A percentile compares a stretch with the other conserved stretches of the same genome.
phyloP scores from a whole-genome alignment of 2,329 filamentous ascomycete species.

The Claviceps cyperi region DNA sequence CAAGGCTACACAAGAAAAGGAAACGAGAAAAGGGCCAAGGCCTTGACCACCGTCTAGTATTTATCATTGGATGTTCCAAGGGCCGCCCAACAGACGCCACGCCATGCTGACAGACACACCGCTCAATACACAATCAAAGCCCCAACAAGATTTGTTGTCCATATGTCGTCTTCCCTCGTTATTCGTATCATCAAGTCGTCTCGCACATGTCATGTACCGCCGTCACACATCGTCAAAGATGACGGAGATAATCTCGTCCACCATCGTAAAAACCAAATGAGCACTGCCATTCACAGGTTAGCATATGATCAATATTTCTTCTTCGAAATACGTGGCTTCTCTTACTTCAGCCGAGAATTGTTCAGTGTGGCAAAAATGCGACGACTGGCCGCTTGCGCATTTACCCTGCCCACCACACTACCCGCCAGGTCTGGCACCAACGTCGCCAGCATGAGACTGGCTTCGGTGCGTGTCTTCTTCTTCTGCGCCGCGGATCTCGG shows the following conservation, averaged over 20 bases:
- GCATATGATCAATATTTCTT: not conserved
- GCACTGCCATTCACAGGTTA: slow-evolving; percentile 27
- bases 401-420: slow-evolving; percentile 82
- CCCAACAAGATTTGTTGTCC: not conserved
- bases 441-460: slow-evolving; percentile 76
- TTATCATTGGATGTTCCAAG: not conserved
- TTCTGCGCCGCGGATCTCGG: slow-evolving; percentile 59
- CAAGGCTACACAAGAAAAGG: not conserved
- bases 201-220: not conserved
- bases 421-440: slow-evolving; percentile 82
- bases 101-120: slow-evolving; percentile 2
- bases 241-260: slow-evolving; percentile 55
- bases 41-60: not conserved
- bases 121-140: not conserved
- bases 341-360: slow-evolving; percentile 78
- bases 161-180: not conserved
- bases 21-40: not conserved
- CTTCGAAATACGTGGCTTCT: not conserved
- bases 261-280: slow-evolving; percentile 54
- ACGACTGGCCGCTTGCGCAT: slow-evolving; percentile 79
- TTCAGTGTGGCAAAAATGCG: slow-evolving; percentile 85
- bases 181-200: not conserved
- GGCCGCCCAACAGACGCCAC: slow-evolving; percentile 1
- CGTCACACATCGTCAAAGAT: slow-evolving; percentile 36
- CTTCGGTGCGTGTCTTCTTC: slow-evolving; percentile 68